Evolutionary conservation across 441 rosid genomes (phyloP).

Genomic region (Erysimum pusillum): DNA sequence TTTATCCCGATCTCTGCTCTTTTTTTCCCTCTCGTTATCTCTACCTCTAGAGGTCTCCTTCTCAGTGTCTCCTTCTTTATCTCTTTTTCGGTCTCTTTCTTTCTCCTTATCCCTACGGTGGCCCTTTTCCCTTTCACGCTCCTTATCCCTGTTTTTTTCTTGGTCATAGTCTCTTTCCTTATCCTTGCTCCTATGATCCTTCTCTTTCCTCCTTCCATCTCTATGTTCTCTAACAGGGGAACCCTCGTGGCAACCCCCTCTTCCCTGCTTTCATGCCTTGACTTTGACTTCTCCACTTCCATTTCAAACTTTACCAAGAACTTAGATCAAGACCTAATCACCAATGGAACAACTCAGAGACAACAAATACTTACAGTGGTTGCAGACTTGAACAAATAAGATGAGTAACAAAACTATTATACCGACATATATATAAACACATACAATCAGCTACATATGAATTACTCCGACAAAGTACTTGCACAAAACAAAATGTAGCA

Average conservation of each 20-base stretch:
- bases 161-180: slow-evolving; percentile 48
- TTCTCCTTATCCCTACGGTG: slow-evolving; percentile 52
- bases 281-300: slow-evolving; percentile 49
- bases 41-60: too few relatives aligned
- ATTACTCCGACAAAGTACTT: too few relatives aligned
- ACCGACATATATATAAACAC: too few relatives aligned
- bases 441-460: too few relatives aligned
- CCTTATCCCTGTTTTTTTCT: slow-evolving; percentile 46
- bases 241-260: slow-evolving; percentile 49
- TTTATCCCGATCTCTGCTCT: too few relatives aligned
- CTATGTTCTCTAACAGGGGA: slow-evolving; percentile 57
- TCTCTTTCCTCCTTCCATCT: slow-evolving; percentile 60
- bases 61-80: slow-evolving; percentile 54
- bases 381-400: too few relatives aligned
- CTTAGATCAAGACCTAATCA: slow-evolving; percentile 27
- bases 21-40: too few relatives aligned
- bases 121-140: slow-evolving; percentile 53
- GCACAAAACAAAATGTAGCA: too few relatives aligned
- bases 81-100: slow-evolving; percentile 54
- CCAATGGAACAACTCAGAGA: background rate
- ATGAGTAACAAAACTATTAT: too few relatives aligned
- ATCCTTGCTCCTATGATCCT: slow-evolving; percentile 66
- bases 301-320: slow-evolving; percentile 31
- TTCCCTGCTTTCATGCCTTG: slow-evolving; percentile 46
- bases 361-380: background rate